Evolutionary conservation across 495 filamentous ascomycete species (phyloP), one percentile per base, ranked within the genome.

Genomic region (Penicillium simplicissimum): DNA sequence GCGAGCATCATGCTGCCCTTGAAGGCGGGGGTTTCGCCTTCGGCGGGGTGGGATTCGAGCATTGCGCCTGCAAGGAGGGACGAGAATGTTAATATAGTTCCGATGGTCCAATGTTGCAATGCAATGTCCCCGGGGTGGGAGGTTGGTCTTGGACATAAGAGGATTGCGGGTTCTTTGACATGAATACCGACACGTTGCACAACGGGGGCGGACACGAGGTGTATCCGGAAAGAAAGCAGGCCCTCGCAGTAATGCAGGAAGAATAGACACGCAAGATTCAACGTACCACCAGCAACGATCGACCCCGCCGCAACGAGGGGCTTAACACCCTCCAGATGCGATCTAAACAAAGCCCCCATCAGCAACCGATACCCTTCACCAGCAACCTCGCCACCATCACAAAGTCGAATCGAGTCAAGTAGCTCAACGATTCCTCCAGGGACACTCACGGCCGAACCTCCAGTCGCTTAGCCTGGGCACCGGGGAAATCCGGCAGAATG

Each of bases 401-500:
- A 31, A 3, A 6, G 28, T 7, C 6, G 28, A 31, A 31, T 31
- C 4, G 6, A 31, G 6, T 31, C 28, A 31, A 31, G 2, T 6
- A 0, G 28, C 28, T 31, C 28, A 31, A 25, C 3, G 28, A 31
- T 3, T 25, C 23, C 23, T 25, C 23, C 23, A 25, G 28, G 4
- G 2, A 6, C 45, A 78, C 89, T 71, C 74, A 95, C 90, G 81
- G 76, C 53, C 93, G 82, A 52, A 92, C 85, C 67, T 88, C 84
- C 38, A 96, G 71, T 35, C 93, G 74, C 79, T 89, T 89, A 52
- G 81, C 77, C 65, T 88, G 72, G n/a, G 76, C 81, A 5, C 84
- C 88, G 0, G 81, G 81, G 62, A 87, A 82, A 75, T 98, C 94
- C 15, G 92, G 93, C 15, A 94, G 64, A 56, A 97, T 87, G 65